These are phyloP conservation scores for Salix caprea DNA, from an alignment of 345 rosid species.

Conservation along the genomic window DNA sequence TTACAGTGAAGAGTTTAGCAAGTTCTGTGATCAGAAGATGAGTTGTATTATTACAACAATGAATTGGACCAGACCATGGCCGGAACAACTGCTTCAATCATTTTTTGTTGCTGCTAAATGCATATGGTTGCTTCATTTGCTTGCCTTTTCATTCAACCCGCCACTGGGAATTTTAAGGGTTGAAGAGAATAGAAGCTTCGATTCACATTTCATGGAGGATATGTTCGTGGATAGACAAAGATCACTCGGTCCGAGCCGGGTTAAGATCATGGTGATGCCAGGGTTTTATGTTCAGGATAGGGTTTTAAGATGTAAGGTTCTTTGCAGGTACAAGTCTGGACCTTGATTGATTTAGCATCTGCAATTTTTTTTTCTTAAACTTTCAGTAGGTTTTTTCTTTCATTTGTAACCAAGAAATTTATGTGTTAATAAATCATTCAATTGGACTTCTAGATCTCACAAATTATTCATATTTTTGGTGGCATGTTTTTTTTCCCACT, in stretches of 20 bases:
- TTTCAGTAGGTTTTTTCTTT: background rate
- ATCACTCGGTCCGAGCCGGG: slow-evolving; percentile 39
- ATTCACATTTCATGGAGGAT: slow-evolving; percentile 83
- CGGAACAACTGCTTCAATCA: slow-evolving; percentile 76
- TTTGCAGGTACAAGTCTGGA: slow-evolving; percentile 66
- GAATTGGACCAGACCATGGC: slow-evolving; percentile 90
- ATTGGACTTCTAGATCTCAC: background rate
- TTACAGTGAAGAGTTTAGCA: slow-evolving; percentile 92
- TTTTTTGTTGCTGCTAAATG: slow-evolving; percentile 92
- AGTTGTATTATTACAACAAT: slow-evolving; percentile 67
- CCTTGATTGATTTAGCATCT: slow-evolving; percentile 17
- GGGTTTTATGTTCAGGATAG: slow-evolving; percentile 78
- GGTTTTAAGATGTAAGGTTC: slow-evolving; percentile 87
- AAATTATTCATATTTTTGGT: no score
- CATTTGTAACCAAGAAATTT: background rate
- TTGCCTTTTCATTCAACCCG: slow-evolving; percentile 86
- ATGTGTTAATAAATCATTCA: background rate
- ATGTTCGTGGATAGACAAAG: slow-evolving; percentile 61
- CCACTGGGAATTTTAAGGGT: slow-evolving; percentile 71
- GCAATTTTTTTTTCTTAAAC: background rate
- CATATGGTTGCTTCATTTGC: slow-evolving; percentile 91
- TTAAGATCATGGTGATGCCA: slow-evolving; percentile 93
- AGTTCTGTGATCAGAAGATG: slow-evolving; percentile 97
- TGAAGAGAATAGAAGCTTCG: slow-evolving; percentile 66
- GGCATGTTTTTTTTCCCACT: background rate